Evolutionary conservation across 257 asterid genomes (phyloP).

Genomic region (Oldenlandia corymbosa): DNA sequence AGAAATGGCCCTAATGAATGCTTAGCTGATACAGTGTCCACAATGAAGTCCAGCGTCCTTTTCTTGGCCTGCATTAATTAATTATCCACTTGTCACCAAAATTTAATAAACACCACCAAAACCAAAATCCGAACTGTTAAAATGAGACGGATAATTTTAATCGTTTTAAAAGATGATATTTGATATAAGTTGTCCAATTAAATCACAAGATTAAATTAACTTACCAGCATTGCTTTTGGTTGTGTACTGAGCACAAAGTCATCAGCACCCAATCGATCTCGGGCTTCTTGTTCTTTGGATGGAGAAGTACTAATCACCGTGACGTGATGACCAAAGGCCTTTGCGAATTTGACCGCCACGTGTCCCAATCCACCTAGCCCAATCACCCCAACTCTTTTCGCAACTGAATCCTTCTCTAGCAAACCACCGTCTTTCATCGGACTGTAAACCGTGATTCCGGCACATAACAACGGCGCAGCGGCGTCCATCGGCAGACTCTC

Average conservation of each 20-base stretch:
- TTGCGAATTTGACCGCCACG: conserved; percentile 69
- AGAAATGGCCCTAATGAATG: conserved; percentile 67
- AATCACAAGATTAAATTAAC: no score
- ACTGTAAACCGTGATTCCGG: conserved; percentile 61
- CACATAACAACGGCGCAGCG: conserved; percentile 83
- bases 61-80: conserved; percentile 40
- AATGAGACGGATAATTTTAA: no score
- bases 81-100: no score
- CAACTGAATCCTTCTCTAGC: conserved; percentile 26
- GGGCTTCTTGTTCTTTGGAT: conserved; percentile 71
- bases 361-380: conserved; percentile 88
- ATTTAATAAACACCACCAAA: no score
- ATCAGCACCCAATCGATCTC: conserved; percentile 56
- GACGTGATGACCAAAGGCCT: conserved; percentile 78
- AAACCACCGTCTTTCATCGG: conserved; percentile 63
- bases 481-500: conserved; percentile 73
- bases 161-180: no score
- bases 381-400: conserved; percentile 54
- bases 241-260: conserved; percentile 67
- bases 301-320: conserved; percentile 85
- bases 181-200: no score
- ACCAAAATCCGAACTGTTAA: no score
- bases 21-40: conserved; percentile 69
- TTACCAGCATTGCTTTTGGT: conserved; percentile 59
- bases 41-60: conserved; percentile 57